Evolutionary conservation across 2,329 filamentous ascomycete genomes (phyloP).

Genomic region (Zasmidium angulare): DNA sequence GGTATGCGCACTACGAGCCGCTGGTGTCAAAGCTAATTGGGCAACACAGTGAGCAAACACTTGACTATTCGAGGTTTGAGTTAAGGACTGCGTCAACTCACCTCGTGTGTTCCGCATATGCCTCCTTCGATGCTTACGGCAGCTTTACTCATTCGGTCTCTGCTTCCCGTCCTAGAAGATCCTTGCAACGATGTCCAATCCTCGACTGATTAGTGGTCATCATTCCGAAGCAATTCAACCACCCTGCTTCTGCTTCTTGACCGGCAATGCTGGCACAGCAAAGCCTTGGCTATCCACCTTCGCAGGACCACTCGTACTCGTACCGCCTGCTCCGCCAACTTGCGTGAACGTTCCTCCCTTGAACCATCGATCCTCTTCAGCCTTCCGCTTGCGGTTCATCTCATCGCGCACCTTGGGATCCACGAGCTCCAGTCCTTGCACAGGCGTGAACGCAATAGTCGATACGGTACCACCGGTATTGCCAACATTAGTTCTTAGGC

Average conservation of each 20-base stretch:
- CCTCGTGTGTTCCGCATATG: not conserved
- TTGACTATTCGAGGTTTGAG: not conserved
- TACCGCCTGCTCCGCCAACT: constrained; percentile 51
- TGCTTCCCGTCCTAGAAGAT: too few relatives aligned
- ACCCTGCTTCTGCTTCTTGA: constrained; percentile 60
- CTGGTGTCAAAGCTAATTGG: too few relatives aligned
- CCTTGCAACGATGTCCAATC: too few relatives aligned
- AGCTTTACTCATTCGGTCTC: not conserved
- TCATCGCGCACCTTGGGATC: constrained; percentile 90
- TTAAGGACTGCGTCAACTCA: not conserved
- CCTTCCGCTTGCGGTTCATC: constrained; percentile 84
- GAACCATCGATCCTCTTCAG: constrained; percentile 94
- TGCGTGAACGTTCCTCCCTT: constrained; percentile 97
- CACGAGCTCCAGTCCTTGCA: constrained; percentile 91
- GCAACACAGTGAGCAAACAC: too few relatives aligned
- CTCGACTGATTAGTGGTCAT: too few relatives aligned
- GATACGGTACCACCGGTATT: constrained; percentile 61
- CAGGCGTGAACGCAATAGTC: constrained; percentile 87
- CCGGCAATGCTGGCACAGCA: constrained; percentile 76
- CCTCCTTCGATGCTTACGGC: not conserved
- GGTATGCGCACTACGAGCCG: too few relatives aligned
- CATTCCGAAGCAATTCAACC: constrained; percentile 13
- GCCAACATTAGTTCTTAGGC: constrained; percentile 29
- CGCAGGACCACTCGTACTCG: constrained; percentile 31
- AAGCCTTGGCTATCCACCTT: constrained; percentile 65